These are phyloP conservation scores for Pouteria campechiana DNA, from an alignment of 179 eudicot genomes.

Conservation along the genomic window DNA sequence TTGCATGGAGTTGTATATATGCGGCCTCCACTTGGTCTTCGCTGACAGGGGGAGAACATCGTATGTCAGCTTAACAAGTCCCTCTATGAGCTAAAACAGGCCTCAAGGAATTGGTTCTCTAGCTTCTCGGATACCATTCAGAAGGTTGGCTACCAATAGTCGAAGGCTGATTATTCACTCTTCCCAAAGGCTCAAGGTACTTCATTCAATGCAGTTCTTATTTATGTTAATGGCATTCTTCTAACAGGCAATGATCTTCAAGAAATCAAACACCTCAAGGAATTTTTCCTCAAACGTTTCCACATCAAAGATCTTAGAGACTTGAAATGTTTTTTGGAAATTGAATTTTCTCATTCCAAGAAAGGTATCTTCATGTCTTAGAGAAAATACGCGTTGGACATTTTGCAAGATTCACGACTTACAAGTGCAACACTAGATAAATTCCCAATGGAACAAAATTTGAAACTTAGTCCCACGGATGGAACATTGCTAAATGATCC, in stretches of 20 bases:
- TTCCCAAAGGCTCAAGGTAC: neutral
- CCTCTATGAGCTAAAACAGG: neutral
- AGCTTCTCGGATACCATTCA: neutral
- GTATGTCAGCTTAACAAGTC: neutral
- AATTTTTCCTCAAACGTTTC: neutral
- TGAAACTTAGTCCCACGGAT: neutral
- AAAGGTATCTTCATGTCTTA: neutral
- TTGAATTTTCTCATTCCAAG: neutral
- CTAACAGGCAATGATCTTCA: neutral
- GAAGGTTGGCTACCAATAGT: neutral
- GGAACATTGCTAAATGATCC: neutral
- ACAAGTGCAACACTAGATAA: neutral
- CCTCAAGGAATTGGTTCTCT: neutral
- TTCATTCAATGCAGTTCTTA: neutral
- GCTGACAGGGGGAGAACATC: neutral
- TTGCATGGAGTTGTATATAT: neutral
- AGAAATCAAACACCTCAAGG: neutral
- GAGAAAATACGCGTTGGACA: neutral
- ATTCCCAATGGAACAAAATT: neutral
- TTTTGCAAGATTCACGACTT: neutral
- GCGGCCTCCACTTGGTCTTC: neutral
- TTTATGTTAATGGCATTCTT: slow-evolving; percentile 4
- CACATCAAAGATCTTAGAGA: neutral
- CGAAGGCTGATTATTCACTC: slow-evolving; percentile 1
- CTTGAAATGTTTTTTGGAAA: neutral